These are phyloP conservation scores for Colletotrichum musae DNA, from an alignment of 2,329 filamentous ascomycete genomes.

Conservation along the genomic window DNA sequence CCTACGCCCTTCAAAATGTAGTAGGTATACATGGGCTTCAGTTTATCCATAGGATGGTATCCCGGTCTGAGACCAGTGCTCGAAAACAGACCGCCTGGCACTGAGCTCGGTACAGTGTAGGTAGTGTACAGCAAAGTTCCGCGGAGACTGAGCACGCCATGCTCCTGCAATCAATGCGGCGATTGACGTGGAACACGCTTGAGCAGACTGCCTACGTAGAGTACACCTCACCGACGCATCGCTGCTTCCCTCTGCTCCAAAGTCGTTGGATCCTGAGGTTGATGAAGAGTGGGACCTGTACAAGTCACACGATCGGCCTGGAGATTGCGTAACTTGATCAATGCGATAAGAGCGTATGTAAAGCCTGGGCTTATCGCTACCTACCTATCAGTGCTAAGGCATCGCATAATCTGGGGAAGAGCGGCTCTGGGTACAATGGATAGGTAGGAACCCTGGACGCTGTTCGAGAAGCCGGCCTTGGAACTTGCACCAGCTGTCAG, in stretches of 20 bases:
- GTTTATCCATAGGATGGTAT: no score
- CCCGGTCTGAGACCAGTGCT: no score
- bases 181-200: slow-evolving; percentile 28
- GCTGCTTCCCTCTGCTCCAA: background rate
- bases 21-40: no score
- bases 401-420: slow-evolving; percentile 38
- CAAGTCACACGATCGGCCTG: slow-evolving; percentile 33
- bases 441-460: slow-evolving; percentile 24
- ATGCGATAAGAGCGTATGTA: slow-evolving; percentile 34
- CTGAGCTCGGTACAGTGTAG: background rate
- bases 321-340: slow-evolving; percentile 35
- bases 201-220: slow-evolving; percentile 7
- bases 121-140: background rate
- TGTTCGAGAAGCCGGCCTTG: slow-evolving; percentile 21
- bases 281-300: slow-evolving; percentile 30
- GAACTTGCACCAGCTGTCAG: slow-evolving; percentile 13
- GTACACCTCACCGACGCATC: slow-evolving; percentile 21
- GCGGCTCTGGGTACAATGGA: slow-evolving; percentile 8
- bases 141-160: slow-evolving; percentile 31
- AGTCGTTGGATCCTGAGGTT: slow-evolving; percentile 3
- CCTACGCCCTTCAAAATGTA: no score
- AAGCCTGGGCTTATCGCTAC: slow-evolving; percentile 17
- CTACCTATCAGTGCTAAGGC: slow-evolving; percentile 7
- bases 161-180: slow-evolving; percentile 22
- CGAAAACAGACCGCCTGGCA: slow-evolving; percentile 5